A percentile compares a stretch with the other conserved stretches of the same genome.
Conservation (phyloP, 805 yeast genomes). For the Cyberlindnera bimundalis region DNA sequence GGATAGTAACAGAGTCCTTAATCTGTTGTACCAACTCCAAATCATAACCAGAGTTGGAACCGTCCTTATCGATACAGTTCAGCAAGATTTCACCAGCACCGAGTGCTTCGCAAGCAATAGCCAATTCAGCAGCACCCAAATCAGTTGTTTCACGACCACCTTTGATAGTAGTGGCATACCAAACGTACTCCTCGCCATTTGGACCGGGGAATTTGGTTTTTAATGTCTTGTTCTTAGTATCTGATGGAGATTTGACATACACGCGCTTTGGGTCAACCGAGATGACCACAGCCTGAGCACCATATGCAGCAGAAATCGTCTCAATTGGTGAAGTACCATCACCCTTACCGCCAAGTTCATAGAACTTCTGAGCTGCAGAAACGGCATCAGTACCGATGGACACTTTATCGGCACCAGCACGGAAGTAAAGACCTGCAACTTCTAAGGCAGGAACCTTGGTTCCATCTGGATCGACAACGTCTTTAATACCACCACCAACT, state of each 20-base stretch:
- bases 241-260: constrained; percentile 61
- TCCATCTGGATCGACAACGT: constrained; percentile 83
- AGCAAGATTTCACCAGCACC: constrained; percentile 96
- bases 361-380: constrained; percentile 78
- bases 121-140: constrained; percentile 87
- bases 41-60: constrained; percentile 92
- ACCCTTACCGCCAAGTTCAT: constrained; percentile 51
- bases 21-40: constrained; percentile 78
- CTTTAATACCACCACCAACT: constrained; percentile 97
- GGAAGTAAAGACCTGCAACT: constrained; percentile 87
- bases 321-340: constrained; percentile 88
- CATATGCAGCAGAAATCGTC: constrained; percentile 87
- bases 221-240: constrained; percentile 60
- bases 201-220: constrained; percentile 71
- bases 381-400: constrained; percentile 99
- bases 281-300: constrained; percentile 95
- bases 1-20: constrained; percentile 73
- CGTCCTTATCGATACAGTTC: constrained; percentile 96
- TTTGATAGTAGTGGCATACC: constrained; percentile 93
- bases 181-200: constrained; percentile 83
- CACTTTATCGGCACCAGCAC: constrained; percentile 97
- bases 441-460: constrained; percentile 76
- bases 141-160: constrained; percentile 94
- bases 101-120: constrained; percentile 80
- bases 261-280: constrained; percentile 96